Evolutionary conservation across 192 early-diverging fungal species (phyloP), one percentile per base, ranked within the genome.

Genomic region (Gamsiella multidivaricata): DNA sequence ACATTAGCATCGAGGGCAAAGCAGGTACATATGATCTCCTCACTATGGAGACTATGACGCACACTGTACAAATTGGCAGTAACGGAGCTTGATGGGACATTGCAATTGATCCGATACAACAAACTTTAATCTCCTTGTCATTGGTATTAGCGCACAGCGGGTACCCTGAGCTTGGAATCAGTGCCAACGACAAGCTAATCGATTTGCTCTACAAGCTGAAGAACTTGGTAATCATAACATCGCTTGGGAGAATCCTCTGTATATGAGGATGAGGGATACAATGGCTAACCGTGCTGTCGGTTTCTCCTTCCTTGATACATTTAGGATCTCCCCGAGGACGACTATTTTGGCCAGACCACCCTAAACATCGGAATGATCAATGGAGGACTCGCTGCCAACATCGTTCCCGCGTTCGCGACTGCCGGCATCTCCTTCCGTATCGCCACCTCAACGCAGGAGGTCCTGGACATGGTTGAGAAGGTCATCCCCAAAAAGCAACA

Each of bases 361-460:
- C 47, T 85, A 60, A 85, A 85, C 58, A 67, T 85, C 32, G 84
- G 84, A 3, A 60, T 46, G 8, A 70, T 85, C 56, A 42, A 56
- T 22, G 84, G 84, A 37, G 84, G 84, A 2, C 71, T 85, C 6
- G 84, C 84, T 12, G 81, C 82, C n/a, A 85, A 85, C 49, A 82
- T 85, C 49, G 80, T 85, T 14, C 80, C 84, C 12, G 84, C 78
- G 10, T 37, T 65, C 36, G 80, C 82, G 6, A 60, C 22, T 3
- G 82, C 82, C 1, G 79, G 82, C 36, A 70, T 85, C 50, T 75
- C 79, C 18, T 70, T 81, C 71, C 84, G 84, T 28, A 65, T 85
- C 31, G 69, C 84, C 15, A 84, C 82, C 42, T 71, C 67, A 12
- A 72, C 69, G 14, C 47, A 80, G 23, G 71, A 84, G 10, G 82